Evolutionary conservation across 2,329 filamentous ascomycete species (phyloP).

Genomic region (Immersiporthe knoxdaviesiana): DNA sequence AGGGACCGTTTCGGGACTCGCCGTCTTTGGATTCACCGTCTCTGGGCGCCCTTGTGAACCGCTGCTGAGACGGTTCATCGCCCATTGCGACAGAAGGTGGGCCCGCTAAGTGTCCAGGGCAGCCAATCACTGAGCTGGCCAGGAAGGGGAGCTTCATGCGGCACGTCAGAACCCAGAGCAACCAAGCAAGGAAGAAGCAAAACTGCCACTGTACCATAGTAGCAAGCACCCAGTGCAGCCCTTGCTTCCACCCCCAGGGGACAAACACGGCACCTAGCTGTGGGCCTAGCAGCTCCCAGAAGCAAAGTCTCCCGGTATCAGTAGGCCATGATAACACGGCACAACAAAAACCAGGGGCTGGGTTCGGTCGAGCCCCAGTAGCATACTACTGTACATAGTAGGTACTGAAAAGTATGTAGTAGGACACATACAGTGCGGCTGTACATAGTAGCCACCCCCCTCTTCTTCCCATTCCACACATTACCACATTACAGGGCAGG

Average conservation of each 20-base stretch:
- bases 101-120: background rate
- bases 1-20: background rate
- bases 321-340: background rate
- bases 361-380: background rate
- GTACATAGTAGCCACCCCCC: no score
- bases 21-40: background rate
- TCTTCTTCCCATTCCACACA: no score
- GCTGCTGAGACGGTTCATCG: background rate
- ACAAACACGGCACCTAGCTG: background rate
- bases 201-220: no score
- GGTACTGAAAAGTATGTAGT: no score
- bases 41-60: background rate
- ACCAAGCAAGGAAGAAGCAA: background rate
- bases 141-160: constrained; percentile 21
- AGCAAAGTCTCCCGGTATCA: background rate
- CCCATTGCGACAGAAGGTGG: constrained; percentile 1
- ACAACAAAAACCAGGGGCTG: constrained; percentile 3
- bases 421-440: no score
- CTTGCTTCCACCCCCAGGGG: background rate
- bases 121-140: constrained; percentile 12
- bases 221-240: background rate
- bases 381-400: background rate
- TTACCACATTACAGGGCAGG: background rate
- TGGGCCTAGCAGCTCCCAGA: background rate
- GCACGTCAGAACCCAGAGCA: background rate